Evolutionary conservation across 495 filamentous ascomycete genomes (phyloP), one percentile per base, ranked within the genome.

Genomic region (Aspergillus homomorphus): DNA sequence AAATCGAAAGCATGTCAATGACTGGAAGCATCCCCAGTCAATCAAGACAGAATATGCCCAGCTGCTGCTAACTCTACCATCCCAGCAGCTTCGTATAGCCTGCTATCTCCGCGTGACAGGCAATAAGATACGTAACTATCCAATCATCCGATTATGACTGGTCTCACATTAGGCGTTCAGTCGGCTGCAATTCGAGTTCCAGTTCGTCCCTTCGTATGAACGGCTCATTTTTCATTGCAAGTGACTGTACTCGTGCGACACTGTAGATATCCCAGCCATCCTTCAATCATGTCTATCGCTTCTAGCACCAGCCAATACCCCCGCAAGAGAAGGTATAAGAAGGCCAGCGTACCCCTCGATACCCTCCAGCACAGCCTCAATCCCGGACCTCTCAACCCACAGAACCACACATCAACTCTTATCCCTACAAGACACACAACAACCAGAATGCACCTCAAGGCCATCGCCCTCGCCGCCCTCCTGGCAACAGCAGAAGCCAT

Each of bases 401-500:
- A 3, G 41, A 43, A 12, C 2, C 1, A 2, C 41, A 2, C 18
- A 43, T 43, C 41, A 2, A 43, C 41, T 43, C 41, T 43, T n/a
- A n/a, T 20, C n/a, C 43, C 43, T 18, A n/a, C 10, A 45, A 7
- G n/a, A 45, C 20, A 9, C n/a, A n/a, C n/a, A n/a, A n/a, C n/a
- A n/a, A n/a, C 16, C 45, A 46, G 3, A 19, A 46, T 46, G 45
- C 45, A 46, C 6, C 45, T 46, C 18, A 46, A 21, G 7, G 2
- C 33, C 33, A 38, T 38, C 10, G 10, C 33, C 10, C 18, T 46
- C 18, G 45, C 45, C 45, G 22, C 49, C 23, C 49, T 51, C 43
- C 41, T 55, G 3, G 42, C 53, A 15, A 55, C 53, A 10, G 21
- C 53, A 20, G 16, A 28, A 3, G 53, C 53, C 14, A 26, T 55